Base-by-base conservation (phyloP, 179 eudicot species). In the Silene coronaria region DNA sequence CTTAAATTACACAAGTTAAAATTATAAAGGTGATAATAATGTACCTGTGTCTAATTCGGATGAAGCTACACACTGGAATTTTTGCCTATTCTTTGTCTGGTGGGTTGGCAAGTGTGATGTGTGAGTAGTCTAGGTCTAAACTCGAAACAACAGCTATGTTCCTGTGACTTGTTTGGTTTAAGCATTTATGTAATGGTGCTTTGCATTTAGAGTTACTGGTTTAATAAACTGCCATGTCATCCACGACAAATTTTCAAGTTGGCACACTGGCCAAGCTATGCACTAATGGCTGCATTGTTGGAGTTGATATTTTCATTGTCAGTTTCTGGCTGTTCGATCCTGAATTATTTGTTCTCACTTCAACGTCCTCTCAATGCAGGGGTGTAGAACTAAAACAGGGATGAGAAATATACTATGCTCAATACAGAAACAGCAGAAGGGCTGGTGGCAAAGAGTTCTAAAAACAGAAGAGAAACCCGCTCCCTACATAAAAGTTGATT, bases 371-470 rank as follows among this genome's bases (percentile, higher is more conserved):
- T 64, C 51, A 62, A 61, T 84, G 79, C 86, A 92, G 97, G 87
- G 91, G 63, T 89, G 90, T 73, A 91, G 87, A 82, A 84, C 88
- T 34, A 88, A 87, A 32, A 76, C 81, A 76, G 96, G 97, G 46
- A 78, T 85, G 53, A 88, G 97, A 84, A 91, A 89, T 80, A 91
- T 88, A 84, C 71, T 86, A 26, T 92, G 96, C 89, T 86, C 91
- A 53, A 78, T 92, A 70, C 85, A 85, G 80, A 92, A 92, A 82
- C 94, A 88, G 79, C 86, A 85, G 73, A 91, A 85, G 70, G 96
- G 89, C 19, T 92, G 97, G 97, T 92, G 97, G 97, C 81, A 85
- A 81, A 87, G 96, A 75, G 82, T 92, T 32, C 77, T 92, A 76
- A 92, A 89, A 77, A 80, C 96, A 19, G 96, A 90, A 81, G 97